These are phyloP conservation scores for Brassica napus DNA, from an alignment of 345 rosid genomes.

Conservation along the genomic window Da-Ae NC_063443.1:200501-201000, in stretches of 20 bases:
- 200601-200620: neutral
- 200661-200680: slow-evolving; percentile 29
- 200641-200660: slow-evolving; percentile 29
- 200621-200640: slow-evolving; percentile 6
- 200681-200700: slow-evolving; percentile 7
- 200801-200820: too few species aligned
- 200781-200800: too few species aligned
- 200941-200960: too few species aligned
- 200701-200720: neutral
- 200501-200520: neutral
- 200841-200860: neutral
- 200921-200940: too few species aligned
- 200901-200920: too few species aligned
- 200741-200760: neutral
- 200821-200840: too few species aligned
- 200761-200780: too few species aligned
- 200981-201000: too few species aligned
- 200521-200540: neutral
- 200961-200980: too few species aligned
- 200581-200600: neutral
- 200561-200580: neutral
- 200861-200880: too few species aligned
- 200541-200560: neutral
- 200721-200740: neutral
- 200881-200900: too few species aligned